phyloP scores from a whole-genome alignment of 352 stramenopile species.

The Peronospora tabacina region DNA sequence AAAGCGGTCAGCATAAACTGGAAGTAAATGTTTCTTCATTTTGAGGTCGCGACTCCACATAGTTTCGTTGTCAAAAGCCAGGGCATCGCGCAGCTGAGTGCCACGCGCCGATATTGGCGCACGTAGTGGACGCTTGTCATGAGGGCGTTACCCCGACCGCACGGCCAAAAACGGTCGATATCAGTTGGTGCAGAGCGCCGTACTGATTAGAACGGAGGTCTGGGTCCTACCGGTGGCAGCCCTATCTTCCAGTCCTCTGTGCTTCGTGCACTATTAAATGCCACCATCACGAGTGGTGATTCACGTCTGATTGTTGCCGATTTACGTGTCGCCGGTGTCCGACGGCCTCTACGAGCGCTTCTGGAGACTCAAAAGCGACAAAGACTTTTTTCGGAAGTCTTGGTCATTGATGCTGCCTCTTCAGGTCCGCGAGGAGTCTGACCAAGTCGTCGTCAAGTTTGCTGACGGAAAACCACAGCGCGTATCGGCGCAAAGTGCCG shows the following conservation, averaged over 20 bases:
- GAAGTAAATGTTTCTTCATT: too few relatives aligned
- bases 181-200: too few relatives aligned
- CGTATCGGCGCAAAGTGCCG: background rate
- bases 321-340: conserved; percentile 1
- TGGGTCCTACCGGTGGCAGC: too few relatives aligned
- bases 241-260: conserved; percentile 3
- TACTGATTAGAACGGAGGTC: too few relatives aligned
- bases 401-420: conserved; percentile 3
- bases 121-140: background rate
- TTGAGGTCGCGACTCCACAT: too few relatives aligned
- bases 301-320: conserved; percentile 7
- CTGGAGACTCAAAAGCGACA: conserved; percentile 17
- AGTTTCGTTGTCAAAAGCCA: too few relatives aligned
- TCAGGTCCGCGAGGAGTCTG: background rate
- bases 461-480: too few relatives aligned
- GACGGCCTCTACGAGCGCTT: conserved; percentile 10
- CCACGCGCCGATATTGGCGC: background rate
- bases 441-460: too few relatives aligned
- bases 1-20: too few relatives aligned
- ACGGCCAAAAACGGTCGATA: background rate
- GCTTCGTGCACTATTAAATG: conserved; percentile 8
- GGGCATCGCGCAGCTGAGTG: too few relatives aligned
- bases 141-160: background rate
- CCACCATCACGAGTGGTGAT: conserved; percentile 5
- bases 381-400: conserved; percentile 12